These are phyloP conservation scores for Eucalyptus regnans DNA, from an alignment of 345 rosid genomes.

Conservation along the genomic window DNA sequence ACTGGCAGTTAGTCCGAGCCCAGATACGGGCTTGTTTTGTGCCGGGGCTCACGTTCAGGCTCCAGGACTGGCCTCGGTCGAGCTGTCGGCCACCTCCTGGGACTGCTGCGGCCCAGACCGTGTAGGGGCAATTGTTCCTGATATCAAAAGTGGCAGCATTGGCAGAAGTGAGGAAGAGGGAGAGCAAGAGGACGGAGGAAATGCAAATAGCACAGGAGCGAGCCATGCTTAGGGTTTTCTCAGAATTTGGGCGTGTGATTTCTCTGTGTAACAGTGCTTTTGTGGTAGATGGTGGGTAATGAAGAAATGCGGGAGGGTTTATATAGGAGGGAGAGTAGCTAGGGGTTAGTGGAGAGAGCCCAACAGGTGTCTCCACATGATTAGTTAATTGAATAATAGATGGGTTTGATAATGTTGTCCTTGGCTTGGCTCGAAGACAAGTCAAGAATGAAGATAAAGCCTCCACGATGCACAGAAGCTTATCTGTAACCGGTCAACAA, in stretches of 20 bases:
- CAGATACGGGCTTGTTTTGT: slow-evolving; percentile 12
- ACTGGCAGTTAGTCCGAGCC: slow-evolving; percentile 12
- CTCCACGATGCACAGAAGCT: neutral
- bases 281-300: neutral
- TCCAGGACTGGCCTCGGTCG: slow-evolving; percentile 4
- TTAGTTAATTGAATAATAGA: neutral
- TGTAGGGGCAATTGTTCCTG: slow-evolving; percentile 13
- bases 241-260: neutral
- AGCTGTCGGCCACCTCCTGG: slow-evolving; percentile 19
- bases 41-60: neutral
- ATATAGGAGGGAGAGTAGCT: neutral
- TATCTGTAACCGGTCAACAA: neutral
- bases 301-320: neutral
- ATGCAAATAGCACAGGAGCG: neutral
- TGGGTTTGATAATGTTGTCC: neutral
- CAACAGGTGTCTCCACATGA: neutral
- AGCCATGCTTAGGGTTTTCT: neutral
- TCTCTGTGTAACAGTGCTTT: neutral
- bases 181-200: neutral
- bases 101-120: slow-evolving; percentile 10
- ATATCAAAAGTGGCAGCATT: slow-evolving; percentile 5
- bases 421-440: neutral
- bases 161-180: neutral
- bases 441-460: neutral
- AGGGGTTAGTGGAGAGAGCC: neutral